Evolutionary conservation across 2,329 filamentous ascomycete species (phyloP), one percentile per base, ranked within the genome.

Genomic region (Ceratocystis cubensis): DNA sequence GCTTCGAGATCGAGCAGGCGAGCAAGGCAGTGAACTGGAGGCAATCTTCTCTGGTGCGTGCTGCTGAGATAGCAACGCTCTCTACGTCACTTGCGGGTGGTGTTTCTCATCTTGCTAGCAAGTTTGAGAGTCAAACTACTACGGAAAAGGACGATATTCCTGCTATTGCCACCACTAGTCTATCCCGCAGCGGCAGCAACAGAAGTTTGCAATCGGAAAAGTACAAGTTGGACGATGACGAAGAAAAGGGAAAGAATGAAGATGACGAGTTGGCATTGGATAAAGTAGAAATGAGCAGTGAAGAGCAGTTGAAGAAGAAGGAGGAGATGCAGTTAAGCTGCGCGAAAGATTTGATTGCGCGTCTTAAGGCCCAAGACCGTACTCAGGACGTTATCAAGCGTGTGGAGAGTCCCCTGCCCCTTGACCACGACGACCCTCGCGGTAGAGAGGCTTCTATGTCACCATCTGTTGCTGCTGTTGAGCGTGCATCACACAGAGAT

Each of bases 101-200:
- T 25, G 74, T 75, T 20, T 71, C 75, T n/a, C 70, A 74, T 41
- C 70, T 76, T 57, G 72, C 74, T 37, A 72, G 76, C 65, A 75
- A 73, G 66, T 74, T 75, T 69, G 74, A 72, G 22, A 73, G 69
- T 37, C 65, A 66, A 46, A 17, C 57, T 7, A 25, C 28, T n/a
- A 15, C 17, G 25, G 48, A 63, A n/a, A 25, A 25, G 17, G 61
- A 33, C 17, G 50, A 63, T 13, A 7, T 41, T 41, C 37, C 59
- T 15, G 22, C 41, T 3, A 30, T 5, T 17, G 64, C 20, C 13
- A 45, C 41, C 41, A 33, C 45, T 7, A 44, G 33, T 8, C 33
- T 65, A 17, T n/a, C 30, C 2, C 53, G 53, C 25, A 61, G 48
- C 50, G 41, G 20, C 10, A 68, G 64, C 25, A 61, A 46, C 25